Conservation (phyloP, 768 basidiomycete genomes). For the Agrocybe pediades region DNA sequence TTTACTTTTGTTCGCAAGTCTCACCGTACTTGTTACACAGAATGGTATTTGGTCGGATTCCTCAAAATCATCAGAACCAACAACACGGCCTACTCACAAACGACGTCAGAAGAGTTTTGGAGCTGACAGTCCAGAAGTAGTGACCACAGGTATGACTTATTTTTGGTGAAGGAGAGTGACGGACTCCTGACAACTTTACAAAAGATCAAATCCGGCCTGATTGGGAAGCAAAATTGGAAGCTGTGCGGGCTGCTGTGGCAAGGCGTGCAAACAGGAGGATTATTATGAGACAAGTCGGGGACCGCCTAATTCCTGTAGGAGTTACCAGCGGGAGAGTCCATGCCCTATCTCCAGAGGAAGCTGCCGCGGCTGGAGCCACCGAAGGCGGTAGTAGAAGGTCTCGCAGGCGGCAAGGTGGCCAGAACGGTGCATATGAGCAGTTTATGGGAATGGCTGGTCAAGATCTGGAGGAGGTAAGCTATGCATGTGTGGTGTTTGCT, state of each 20-base stretch:
- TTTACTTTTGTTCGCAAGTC: conserved; percentile 6
- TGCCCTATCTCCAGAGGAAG: conserved; percentile 62
- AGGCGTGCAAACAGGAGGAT: conserved; percentile 94
- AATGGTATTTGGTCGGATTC: conserved; percentile 50
- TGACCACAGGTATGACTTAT: conserved; percentile 69
- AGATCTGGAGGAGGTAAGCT: conserved; percentile 87
- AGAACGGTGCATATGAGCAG: conserved; percentile 63
- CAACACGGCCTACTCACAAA: conserved; percentile 55
- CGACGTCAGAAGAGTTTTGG: conserved; percentile 88
- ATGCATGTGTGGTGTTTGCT: conserved; percentile 4
- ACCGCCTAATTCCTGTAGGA: conserved; percentile 95
- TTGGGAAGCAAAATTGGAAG: conserved; percentile 95
- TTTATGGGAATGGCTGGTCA: conserved; percentile 80
- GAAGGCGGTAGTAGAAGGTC: conserved; percentile 53
- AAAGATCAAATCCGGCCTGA: conserved; percentile 96
- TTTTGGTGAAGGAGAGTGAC: conserved; percentile 1
- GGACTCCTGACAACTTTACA: conserved; percentile 7
- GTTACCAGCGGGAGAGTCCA: conserved; percentile 89
- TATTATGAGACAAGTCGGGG: conserved; percentile 98
- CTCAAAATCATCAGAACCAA: conserved; percentile 41
- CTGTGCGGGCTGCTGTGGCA: conserved; percentile 94
- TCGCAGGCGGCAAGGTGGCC: conserved; percentile 57
- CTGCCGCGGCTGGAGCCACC: conserved; percentile 45
- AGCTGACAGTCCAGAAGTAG: conserved; percentile 85
- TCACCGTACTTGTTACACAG: conserved; percentile 19